Conservation (phyloP, 129 eudicot genomes). For the Silybum marianum region DNA sequence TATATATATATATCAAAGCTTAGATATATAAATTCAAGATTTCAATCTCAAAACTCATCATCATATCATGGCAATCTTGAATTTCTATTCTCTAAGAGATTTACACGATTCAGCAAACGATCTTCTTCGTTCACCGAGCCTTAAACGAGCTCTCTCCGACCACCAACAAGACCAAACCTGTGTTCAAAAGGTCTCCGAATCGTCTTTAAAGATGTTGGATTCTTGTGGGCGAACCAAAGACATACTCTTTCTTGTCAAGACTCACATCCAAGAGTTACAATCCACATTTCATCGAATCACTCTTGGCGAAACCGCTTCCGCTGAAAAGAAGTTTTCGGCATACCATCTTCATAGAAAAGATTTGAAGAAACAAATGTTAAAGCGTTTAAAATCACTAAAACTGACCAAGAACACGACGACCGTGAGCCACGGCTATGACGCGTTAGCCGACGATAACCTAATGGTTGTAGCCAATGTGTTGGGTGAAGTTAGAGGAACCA, state of each 20-base stretch:
- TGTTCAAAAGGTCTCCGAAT: conserved; percentile 60
- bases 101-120: conserved; percentile 71
- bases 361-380: conserved; percentile 65
- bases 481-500: conserved; percentile 64
- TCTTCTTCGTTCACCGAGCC: conserved; percentile 56
- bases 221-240: conserved; percentile 72
- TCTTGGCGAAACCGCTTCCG: conserved; percentile 36
- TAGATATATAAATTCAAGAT: not conserved
- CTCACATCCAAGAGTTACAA: conserved; percentile 71
- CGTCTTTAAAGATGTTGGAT: conserved; percentile 68
- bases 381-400: conserved; percentile 58
- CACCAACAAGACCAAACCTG: conserved; percentile 44
- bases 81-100: conserved; percentile 54
- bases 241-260: conserved; percentile 57
- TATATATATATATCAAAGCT: not conserved
- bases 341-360: conserved; percentile 58
- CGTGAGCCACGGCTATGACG: conserved; percentile 12
- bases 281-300: conserved; percentile 58
- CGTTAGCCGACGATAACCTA: conserved; percentile 38
- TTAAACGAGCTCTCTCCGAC: conserved; percentile 38
- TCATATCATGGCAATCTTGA: conserved; percentile 40
- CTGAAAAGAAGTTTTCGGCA: conserved; percentile 46
- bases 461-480: conserved; percentile 61
- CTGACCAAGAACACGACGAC: conserved; percentile 30
- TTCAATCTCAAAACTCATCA: not conserved